Conservation (phyloP, 2,329 filamentous ascomycete species). For the Botrytis sinoallii region DNA sequence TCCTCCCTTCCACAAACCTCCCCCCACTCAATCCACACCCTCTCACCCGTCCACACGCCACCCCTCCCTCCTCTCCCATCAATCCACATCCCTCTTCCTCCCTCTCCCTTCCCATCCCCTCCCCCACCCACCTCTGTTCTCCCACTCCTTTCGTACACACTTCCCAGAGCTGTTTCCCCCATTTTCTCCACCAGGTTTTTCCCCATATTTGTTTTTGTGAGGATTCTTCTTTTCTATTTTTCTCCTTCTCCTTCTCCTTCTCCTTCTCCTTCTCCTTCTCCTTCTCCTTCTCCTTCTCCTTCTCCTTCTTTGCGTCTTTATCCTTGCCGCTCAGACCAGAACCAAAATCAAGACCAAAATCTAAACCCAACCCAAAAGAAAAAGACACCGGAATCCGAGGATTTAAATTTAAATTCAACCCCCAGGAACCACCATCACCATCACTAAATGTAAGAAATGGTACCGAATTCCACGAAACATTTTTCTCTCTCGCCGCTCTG, state of each 20-base stretch:
- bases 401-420: background rate
- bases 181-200: constrained; percentile 1
- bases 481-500: background rate
- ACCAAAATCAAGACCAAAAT: too few species aligned
- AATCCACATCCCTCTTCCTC: background rate
- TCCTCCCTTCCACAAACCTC: background rate
- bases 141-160: background rate
- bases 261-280: too few species aligned
- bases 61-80: background rate
- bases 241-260: background rate
- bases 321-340: background rate
- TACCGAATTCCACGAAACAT: background rate
- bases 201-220: background rate
- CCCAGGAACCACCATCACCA: background rate
- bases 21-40: background rate
- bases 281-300: too few species aligned
- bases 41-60: background rate
- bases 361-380: too few species aligned
- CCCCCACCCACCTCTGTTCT: background rate
- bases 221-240: background rate
- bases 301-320: too few species aligned
- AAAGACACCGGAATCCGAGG: background rate
- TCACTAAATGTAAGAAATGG: background rate
- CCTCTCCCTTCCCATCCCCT: background rate
- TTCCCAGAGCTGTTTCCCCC: background rate